Evolutionary conservation across 495 filamentous ascomycete genomes (phyloP).

Genomic region (Daldinia loculata): DNA sequence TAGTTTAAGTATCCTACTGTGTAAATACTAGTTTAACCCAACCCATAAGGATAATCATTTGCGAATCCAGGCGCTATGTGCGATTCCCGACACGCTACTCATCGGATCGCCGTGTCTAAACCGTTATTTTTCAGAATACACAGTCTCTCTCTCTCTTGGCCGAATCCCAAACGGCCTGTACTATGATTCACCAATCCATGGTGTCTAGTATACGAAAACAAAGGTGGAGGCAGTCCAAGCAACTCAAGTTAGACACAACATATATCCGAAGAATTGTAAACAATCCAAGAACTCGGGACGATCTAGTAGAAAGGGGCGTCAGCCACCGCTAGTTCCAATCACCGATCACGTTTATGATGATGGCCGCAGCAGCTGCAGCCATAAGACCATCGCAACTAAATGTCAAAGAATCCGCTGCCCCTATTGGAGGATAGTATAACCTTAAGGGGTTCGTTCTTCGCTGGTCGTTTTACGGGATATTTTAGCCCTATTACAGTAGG

Average conservation of each 20-base stretch:
- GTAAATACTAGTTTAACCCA: slow-evolving; percentile 11
- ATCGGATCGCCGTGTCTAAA: too few species aligned
- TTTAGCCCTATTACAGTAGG: slow-evolving; percentile 33
- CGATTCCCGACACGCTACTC: neutral
- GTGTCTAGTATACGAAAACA: slow-evolving; percentile 23
- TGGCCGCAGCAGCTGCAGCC: slow-evolving; percentile 37
- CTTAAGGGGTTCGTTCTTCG: slow-evolving; percentile 13
- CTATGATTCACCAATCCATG: neutral
- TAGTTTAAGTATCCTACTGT: too few species aligned
- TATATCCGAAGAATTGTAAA: slow-evolving; percentile 8
- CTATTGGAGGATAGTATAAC: slow-evolving; percentile 24
- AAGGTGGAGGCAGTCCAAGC: slow-evolving; percentile 9
- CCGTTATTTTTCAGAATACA: neutral
- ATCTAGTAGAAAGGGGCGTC: slow-evolving; percentile 18
- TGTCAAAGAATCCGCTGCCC: slow-evolving; percentile 22
- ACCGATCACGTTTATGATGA: slow-evolving; percentile 22
- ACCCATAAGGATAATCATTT: slow-evolving; percentile 13
- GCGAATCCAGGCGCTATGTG: slow-evolving; percentile 9
- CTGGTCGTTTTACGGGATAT: slow-evolving; percentile 28
- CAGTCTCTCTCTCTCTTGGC: slow-evolving; percentile 12
- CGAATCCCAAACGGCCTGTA: slow-evolving; percentile 13
- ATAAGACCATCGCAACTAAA: slow-evolving; percentile 14
- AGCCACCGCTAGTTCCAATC: slow-evolving; percentile 40
- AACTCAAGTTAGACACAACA: neutral
- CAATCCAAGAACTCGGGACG: slow-evolving; percentile 3